Base-by-base conservation (phyloP, 495 filamentous ascomycete genomes). In the Aspergillus panamensis region DNA sequence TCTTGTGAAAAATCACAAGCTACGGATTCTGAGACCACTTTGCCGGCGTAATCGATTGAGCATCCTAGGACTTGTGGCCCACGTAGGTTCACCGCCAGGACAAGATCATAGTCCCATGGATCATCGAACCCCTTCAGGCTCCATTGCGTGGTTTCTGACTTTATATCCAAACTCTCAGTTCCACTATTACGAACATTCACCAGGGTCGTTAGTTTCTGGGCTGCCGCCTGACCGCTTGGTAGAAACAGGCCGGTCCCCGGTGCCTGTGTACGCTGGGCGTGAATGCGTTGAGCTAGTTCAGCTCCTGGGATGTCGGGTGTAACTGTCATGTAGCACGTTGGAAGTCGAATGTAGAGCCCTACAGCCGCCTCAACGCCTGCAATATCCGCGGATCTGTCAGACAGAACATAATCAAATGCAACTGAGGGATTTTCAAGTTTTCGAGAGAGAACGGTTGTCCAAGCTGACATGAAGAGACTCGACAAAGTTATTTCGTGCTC, bases 111-210 rank as follows among this genome's bases (percentile, higher is more conserved):
- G 30, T 55, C 53, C 53, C 53, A 55, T 8, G 53, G 53, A 48
- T 55, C 53, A 21, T 48, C 17, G 30, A 55, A 55, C 1, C 25
- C 25, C 8, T 45, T 31, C 1, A 55, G 29, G 25, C 20, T 45
- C 53, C 53, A 48, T 42, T 16, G 12, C 21, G 35, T 31, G 3
- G 30, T 20, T 12, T 44, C 29, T 17, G 42, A 45, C 7, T 16
- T 14, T 25, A 55, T 9, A 6, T 55, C 53, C 10, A 55, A 31
- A 37, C 53, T 55, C 6, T 55, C 53, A 29, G 53, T 32, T 16
- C 53, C 53, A 44, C 53, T 55, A 33, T 55, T 55, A 19, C 53
- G 53, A 33, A 55, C 42, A 16, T 55, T 55, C 40, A 55, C 53
- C 16, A 55, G 42, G 10, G 53, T 55, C 5, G 42, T 10, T 19